Base-by-base conservation (phyloP, 176 grass and related monocot species). In the Thalia dealbata region DNA sequence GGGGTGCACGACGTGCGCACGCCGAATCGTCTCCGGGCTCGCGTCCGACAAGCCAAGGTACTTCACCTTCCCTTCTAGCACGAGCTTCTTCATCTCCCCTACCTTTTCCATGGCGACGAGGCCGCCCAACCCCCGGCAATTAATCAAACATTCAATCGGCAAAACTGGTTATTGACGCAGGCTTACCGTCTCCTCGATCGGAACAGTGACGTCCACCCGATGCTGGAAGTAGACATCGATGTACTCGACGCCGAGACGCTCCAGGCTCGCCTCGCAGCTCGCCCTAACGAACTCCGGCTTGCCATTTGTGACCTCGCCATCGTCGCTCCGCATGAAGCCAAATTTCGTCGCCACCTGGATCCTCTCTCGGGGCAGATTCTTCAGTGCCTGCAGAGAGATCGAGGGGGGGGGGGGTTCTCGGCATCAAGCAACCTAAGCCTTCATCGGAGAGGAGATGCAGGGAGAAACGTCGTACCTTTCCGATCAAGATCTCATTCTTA, bases 401-500 rank as follows among this genome's bases (percentile, higher is more conserved):
- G 1, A 15, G 52, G 14, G 3, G 11, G 3, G 11, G 10, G 16
- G 15, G 15, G 3, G 51, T 7, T 23, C 4, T 74, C n/a, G 15
- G 38, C 15, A 19, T 19, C 14, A 19, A 1, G 12, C 38, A 16
- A 10, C 18, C 23, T 4, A 18, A 4, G 15, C 8, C 25, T 25
- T 10, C 8, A 0, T 15, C 27, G 7, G 23, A 28, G 50, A 64
- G 14, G 29, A 7, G 62, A 7, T 10, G 62, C 27, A 10, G 23
- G n/a, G 48, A 51, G 7, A 72, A 55, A 32, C 5, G 6, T 69
- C 66, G 5, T 1, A 87, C 80, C 87, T 85, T 78, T 23, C 83
- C 82, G 10, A 86, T 4, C 22, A 89, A 69, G 41, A 82, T 7
- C 67, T 89, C 87, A 61, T 80, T 83, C 14, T 76, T 83, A 35